Evolutionary conservation across 148 eudicot species (phyloP), one percentile per base, ranked within the genome.

Genomic region (Fagopyrum tataricum): DNA sequence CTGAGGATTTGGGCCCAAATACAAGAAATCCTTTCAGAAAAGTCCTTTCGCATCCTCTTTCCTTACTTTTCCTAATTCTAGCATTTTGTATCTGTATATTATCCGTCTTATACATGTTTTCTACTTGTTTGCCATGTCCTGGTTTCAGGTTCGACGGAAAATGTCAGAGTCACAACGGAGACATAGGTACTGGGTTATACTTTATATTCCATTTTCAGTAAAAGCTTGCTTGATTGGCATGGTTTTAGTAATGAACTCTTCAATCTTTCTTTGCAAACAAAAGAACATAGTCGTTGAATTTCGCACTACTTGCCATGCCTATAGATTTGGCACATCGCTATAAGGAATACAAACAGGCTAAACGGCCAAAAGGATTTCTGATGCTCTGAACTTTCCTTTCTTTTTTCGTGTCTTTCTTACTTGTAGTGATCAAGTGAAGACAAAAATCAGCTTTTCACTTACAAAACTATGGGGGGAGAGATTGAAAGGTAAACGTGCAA

Each of bases 371-470:
- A 55, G 4, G 8, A 5, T 55, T 55, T 9, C 4, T 21, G 13
- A 61, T 14, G 14, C 4, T 9, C 37, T 64, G 18, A 51, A 66
- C 44, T 14, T 74, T 41, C 42, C 20, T 48, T 20, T 72, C 12
- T 15, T 31, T 64, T 64, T 7, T 55, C 3, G 0, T 20, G 24
- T 74, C 43, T 71, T 64, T 58, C 75, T 76, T n/a, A n/a, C n/a
- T n/a, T 87, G 81, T 89, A 94, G 98, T 76, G 87, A 87, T 18
- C 83, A 78, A 61, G 86, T 90, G 31, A 91, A 87, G 83, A 82
- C 77, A 67, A 91, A 78, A 87, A 91, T 91, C 42, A 74, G 93
- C 80, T 70, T 79, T 53, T 84, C 98, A n/a, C 87, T 85, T 49
- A 87, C 47, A 84, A 82, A 67, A 69, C 70, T 86, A 44, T 94